Evolutionary conservation across 2,329 filamentous ascomycete species (phyloP).

Genomic region (Pseudopyricularia javanii): DNA sequence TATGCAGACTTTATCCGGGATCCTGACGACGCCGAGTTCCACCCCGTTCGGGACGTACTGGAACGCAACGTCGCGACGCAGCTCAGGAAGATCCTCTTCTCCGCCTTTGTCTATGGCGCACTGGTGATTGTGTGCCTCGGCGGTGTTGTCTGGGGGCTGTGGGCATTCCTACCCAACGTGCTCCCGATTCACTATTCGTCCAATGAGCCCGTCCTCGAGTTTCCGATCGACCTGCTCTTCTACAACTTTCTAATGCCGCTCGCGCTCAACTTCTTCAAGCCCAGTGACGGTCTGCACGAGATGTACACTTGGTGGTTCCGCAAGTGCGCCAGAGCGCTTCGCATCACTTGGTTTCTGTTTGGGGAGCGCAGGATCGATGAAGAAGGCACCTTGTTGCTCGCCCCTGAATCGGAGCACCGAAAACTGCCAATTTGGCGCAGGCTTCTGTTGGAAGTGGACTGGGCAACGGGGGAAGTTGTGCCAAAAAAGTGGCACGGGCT

Average conservation of each 20-base stretch:
- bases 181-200: slow-evolving; percentile 90
- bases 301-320: slow-evolving; percentile 98
- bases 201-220: slow-evolving; percentile 84
- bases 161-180: slow-evolving; percentile 53
- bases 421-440: slow-evolving; percentile 25
- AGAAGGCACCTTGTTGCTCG: slow-evolving; percentile 54
- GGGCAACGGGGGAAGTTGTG: slow-evolving; percentile 25
- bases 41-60: slow-evolving; percentile 90
- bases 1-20: slow-evolving; percentile 81
- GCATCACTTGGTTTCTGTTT: slow-evolving; percentile 88
- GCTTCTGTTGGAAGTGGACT: slow-evolving; percentile 33
- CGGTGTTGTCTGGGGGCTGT: slow-evolving; percentile 88
- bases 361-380: slow-evolving; percentile 72
- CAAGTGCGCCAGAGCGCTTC: slow-evolving; percentile 64
- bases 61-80: slow-evolving; percentile 88
- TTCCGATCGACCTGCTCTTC: slow-evolving; percentile 85
- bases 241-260: slow-evolving; percentile 95
- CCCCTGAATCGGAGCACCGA: slow-evolving; percentile 16
- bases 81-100: slow-evolving; percentile 90
- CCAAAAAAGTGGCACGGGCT: slow-evolving; percentile 46
- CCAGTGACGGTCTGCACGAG: slow-evolving; percentile 68
- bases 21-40: slow-evolving; percentile 95
- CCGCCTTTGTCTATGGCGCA: slow-evolving; percentile 87
- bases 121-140: slow-evolving; percentile 87
- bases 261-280: slow-evolving; percentile 71